Evolutionary conservation across 2,329 filamentous ascomycete species (phyloP), one percentile per base, ranked within the genome.

Genomic region (Clarireedia hainanense): DNA sequence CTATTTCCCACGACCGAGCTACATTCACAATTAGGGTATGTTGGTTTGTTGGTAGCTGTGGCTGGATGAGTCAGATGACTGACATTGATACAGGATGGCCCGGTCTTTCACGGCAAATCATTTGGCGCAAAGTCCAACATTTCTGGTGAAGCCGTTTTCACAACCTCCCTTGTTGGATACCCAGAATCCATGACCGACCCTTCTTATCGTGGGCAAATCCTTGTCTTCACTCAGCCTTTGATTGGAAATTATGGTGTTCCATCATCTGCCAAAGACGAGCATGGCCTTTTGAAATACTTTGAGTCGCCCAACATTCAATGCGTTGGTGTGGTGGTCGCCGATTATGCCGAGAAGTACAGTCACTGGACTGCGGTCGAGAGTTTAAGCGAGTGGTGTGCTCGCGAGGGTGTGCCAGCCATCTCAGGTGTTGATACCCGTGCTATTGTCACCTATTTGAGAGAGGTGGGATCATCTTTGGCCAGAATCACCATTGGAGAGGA

Each of bases 241-340:
- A 96, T 99, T 69, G 94, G 94, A 70, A 99, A 99, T 81, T 99
- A 99, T 71, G 94, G 94, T 66, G 92, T 99, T 17, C 94, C 94
- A 15, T 95, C 91, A 34, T 84, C 80, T 61, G 81, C 85, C 67
- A 86, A 90, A 62, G 94, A 99, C 73, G 77, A 91, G 73, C 89
- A 84, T 73, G 94, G 94, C 66, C 83, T 99, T 58, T 80, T 97
- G 71, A 94, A 94, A 76, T 95, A 97, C 79, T 99, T 99, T 68
- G 94, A 99, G 76, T 96, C 91, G 27, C 94, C 94, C 52, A 90
- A 97, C 75, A 91, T 99, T 63, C 94, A 99, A 78, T 95, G 92
- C 58, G 89, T 89, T 60, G 94, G 91, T 73, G 88, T 99, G 51
- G 92, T 99, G 47, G 94, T 99, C 53, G 90, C 92, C 66, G 94